These are phyloP conservation scores for Lachnellula hyalina DNA, from an alignment of 2,329 filamentous ascomycete species.

Conservation along the genomic window DNA sequence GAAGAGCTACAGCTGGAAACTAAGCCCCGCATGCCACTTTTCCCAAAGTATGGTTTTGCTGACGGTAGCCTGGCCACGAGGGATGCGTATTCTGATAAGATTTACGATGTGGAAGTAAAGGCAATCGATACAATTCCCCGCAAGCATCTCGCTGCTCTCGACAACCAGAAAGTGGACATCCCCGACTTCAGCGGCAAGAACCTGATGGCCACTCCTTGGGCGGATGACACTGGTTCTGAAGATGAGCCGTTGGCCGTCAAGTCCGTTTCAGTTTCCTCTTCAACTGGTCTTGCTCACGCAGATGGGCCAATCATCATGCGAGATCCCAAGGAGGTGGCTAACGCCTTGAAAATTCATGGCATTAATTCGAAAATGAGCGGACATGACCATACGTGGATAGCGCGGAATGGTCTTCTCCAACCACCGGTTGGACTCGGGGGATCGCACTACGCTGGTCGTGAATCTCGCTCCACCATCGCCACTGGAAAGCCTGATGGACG, in stretches of 20 bases:
- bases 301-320: too few species aligned
- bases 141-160: constrained; percentile 10
- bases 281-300: too few species aligned
- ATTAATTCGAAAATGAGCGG: too few species aligned
- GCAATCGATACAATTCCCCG: neutral
- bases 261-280: too few species aligned
- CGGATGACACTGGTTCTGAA: constrained; percentile 22
- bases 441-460: too few species aligned
- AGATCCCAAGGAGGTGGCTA: too few species aligned
- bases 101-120: neutral
- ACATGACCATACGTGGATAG: too few species aligned
- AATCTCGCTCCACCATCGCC: too few species aligned
- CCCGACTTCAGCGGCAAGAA: constrained; percentile 12
- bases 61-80: neutral
- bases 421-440: too few species aligned
- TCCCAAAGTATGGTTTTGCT: constrained; percentile 4
- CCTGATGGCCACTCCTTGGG: constrained; percentile 17
- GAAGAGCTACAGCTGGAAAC: constrained; percentile 16
- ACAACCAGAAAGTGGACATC: constrained; percentile 17
- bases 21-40: constrained; percentile 3
- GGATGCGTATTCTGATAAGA: neutral
- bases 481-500: accelerated
- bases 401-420: too few species aligned
- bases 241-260: neutral
- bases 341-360: too few species aligned